A percentile compares a stretch with the other conserved stretches of the same genome.
Evolutionary conservation across 306 rosid species (phyloP).

Genomic region (Oemleria cerasiformis): DNA sequence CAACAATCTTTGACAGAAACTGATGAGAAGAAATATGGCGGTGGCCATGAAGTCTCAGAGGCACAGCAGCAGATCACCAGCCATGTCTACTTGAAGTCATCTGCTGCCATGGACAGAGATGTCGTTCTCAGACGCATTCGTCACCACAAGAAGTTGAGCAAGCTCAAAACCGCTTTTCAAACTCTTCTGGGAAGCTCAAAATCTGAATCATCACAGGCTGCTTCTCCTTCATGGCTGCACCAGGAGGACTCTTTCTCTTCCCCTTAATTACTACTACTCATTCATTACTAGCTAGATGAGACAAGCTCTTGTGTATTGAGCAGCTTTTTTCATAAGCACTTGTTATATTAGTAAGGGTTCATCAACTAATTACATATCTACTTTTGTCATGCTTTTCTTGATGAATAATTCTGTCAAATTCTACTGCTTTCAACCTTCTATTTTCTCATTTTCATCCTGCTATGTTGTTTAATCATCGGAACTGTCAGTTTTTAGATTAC

Average conservation of each 20-base stretch:
- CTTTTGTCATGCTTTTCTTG: background rate
- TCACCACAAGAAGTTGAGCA: conserved; percentile 48
- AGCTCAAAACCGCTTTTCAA: conserved; percentile 43
- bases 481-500: no score
- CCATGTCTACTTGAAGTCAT: conserved; percentile 49
- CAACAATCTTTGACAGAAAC: conserved; percentile 31
- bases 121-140: conserved; percentile 63
- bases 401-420: background rate
- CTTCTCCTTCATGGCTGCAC: background rate
- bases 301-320: background rate
- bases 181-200: conserved; percentile 21
- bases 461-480: no score
- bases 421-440: background rate
- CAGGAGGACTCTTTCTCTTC: conserved; percentile 48
- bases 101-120: conserved; percentile 50
- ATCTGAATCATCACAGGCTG: background rate
- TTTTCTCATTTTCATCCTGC: no score
- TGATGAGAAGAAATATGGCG: conserved; percentile 25
- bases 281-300: background rate
- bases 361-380: background rate
- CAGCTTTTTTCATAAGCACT: background rate
- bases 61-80: conserved; percentile 34
- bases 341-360: background rate
- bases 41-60: conserved; percentile 8
- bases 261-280: conserved; percentile 28